Conservation (phyloP, 164 flowering plant genomes). For the Stephania cephalantha region DNA sequence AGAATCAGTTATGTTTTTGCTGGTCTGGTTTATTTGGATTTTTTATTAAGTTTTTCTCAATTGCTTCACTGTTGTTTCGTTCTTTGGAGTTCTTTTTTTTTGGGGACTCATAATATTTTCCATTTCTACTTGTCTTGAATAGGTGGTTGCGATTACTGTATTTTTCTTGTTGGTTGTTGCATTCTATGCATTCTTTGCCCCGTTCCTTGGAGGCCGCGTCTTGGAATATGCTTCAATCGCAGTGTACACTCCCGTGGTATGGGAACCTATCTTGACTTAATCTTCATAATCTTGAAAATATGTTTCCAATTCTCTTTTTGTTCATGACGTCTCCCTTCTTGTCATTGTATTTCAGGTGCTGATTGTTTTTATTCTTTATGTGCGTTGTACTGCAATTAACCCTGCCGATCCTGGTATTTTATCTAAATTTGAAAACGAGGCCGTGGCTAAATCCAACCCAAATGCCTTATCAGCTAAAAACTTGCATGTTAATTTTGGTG, state of each 20-base stretch:
- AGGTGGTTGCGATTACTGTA: constrained; percentile 97
- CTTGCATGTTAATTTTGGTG: constrained; percentile 32
- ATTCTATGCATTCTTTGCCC: constrained; percentile 95
- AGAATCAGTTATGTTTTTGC: background rate
- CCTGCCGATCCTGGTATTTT: constrained; percentile 96
- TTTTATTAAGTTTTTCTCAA: background rate
- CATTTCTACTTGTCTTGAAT: constrained; percentile 15
- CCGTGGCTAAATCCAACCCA: constrained; percentile 15
- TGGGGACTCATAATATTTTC: background rate
- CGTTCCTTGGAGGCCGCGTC: constrained; percentile 78
- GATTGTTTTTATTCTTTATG: constrained; percentile 83
- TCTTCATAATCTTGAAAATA: background rate
- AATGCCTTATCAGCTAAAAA: constrained; percentile 28
- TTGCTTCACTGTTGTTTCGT: background rate
- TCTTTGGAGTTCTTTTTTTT: background rate
- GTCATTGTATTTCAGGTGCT: constrained; percentile 53
- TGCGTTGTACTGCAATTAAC: constrained; percentile 84
- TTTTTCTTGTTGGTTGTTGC: constrained; percentile 86
- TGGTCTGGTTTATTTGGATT: background rate
- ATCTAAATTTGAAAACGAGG: constrained; percentile 36
- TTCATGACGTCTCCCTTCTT: constrained; percentile 2
- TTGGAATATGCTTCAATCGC: constrained; percentile 65
- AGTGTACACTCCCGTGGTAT: constrained; percentile 82
- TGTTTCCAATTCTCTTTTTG: background rate
- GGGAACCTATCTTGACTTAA: constrained; percentile 16